These are phyloP conservation scores for Clitopilus passeckerianus DNA, from an alignment of 768 basidiomycete genomes.

Conservation along the genomic window DNA sequence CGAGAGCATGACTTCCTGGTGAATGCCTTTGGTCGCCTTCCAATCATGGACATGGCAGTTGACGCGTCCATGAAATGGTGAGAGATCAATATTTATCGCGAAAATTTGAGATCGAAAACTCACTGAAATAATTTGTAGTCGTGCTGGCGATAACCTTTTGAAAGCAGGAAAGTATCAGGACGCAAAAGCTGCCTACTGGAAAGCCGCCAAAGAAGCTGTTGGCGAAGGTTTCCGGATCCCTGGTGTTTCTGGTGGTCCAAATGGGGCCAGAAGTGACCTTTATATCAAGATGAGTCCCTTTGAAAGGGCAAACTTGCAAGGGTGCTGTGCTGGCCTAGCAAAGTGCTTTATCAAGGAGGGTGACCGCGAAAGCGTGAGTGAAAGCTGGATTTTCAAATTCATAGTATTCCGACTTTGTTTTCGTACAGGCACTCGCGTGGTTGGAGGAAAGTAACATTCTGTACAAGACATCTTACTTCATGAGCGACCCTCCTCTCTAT, in stretches of 20 bases:
- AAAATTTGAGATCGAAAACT: neutral
- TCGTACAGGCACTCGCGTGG: conserved; percentile 25
- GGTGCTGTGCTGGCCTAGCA: conserved; percentile 13
- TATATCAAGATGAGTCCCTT: conserved; percentile 4
- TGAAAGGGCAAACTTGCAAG: conserved; percentile 13
- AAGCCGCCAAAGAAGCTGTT: conserved; percentile 6
- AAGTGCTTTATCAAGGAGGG: conserved; percentile 12
- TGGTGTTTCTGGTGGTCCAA: conserved; percentile 4
- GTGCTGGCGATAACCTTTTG: conserved; percentile 5
- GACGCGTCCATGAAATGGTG: neutral
- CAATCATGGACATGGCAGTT: neutral
- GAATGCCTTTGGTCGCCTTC: neutral
- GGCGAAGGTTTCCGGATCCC: conserved; percentile 9
- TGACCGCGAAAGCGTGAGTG: conserved; percentile 1
- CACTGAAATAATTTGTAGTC: neutral
- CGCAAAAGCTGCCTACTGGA: conserved; percentile 9
- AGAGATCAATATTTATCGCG: neutral
- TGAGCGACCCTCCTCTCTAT: conserved; percentile 5
- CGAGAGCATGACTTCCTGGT: neutral
- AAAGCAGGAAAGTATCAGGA: conserved; percentile 5
- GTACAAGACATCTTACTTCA: conserved; percentile 14
- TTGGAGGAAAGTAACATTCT: conserved; percentile 20
- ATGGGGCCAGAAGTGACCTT: conserved; percentile 5
- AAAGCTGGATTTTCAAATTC: neutral
- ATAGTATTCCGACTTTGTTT: neutral